Conservation (phyloP, 495 filamentous ascomycete genomes). For the Penicillium canariense region DNA sequence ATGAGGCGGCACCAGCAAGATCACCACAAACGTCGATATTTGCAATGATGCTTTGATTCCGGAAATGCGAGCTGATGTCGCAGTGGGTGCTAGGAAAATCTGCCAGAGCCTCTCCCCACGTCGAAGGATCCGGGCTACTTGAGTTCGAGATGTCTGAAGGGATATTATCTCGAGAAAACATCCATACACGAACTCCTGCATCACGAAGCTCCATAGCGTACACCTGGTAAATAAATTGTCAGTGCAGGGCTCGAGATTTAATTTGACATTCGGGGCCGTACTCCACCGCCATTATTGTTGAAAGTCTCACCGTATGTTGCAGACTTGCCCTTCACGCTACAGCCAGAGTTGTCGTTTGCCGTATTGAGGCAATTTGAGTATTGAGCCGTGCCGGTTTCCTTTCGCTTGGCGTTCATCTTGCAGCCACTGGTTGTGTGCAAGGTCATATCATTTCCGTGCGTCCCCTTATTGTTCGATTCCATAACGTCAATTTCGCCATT, state of each 20-base stretch:
- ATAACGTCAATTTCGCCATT: slow-evolving; percentile 44
- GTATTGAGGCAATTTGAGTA: slow-evolving; percentile 20
- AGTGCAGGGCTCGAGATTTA: background rate
- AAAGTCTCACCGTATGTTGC: slow-evolving; percentile 37
- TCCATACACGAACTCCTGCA: slow-evolving; percentile 41
- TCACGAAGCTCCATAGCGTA: slow-evolving; percentile 40
- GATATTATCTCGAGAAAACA: slow-evolving; percentile 33
- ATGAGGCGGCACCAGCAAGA: slow-evolving; percentile 18
- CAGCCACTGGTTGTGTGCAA: slow-evolving; percentile 36
- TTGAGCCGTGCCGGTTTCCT: slow-evolving; percentile 27
- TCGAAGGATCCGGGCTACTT: slow-evolving; percentile 32
- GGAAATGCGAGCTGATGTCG: slow-evolving; percentile 33
- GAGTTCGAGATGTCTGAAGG: slow-evolving; percentile 30
- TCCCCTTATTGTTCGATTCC: slow-evolving; percentile 35
- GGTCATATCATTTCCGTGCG: slow-evolving; percentile 32
- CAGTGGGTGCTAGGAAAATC: slow-evolving; percentile 40
- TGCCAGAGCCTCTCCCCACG: slow-evolving; percentile 31
- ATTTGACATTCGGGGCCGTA: slow-evolving; percentile 7
- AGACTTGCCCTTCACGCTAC: slow-evolving; percentile 30
- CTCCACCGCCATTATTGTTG: slow-evolving; percentile 40
- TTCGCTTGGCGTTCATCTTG: slow-evolving; percentile 39
- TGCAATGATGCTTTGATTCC: slow-evolving; percentile 35
- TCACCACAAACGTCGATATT: slow-evolving; percentile 39
- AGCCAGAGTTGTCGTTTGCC: slow-evolving; percentile 35
- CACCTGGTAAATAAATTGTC: slow-evolving; percentile 10